Conservation (phyloP, 139 green algal species). For the Volvox africanus region DNA sequence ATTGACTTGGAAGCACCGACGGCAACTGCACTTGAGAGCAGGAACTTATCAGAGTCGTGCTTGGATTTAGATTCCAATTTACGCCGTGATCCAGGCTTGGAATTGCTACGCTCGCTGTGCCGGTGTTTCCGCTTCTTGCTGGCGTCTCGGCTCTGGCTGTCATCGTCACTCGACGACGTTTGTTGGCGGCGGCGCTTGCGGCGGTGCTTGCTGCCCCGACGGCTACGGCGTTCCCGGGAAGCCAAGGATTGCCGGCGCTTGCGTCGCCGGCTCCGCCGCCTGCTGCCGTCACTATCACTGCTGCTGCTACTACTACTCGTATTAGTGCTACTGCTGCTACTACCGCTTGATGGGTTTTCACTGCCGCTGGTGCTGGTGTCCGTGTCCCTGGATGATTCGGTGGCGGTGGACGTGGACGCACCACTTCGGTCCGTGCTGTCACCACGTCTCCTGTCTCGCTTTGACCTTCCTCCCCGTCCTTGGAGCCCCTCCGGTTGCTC, state of each 20-base stretch:
- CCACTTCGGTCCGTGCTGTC: not conserved
- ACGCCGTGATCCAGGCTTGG: not conserved
- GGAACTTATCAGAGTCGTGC: not conserved
- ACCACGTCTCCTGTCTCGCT: not conserved
- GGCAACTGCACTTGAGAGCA: not conserved
- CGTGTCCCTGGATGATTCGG: not conserved
- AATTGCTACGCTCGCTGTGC: not conserved
- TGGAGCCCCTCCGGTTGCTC: not conserved
- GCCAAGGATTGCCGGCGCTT: not conserved
- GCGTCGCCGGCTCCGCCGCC: not conserved
- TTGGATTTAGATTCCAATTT: not conserved
- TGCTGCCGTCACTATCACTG: conserved; percentile 31
- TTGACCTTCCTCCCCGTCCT: not conserved
- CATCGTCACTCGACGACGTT: not conserved
- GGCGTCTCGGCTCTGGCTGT: not conserved
- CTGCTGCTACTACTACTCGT: conserved; percentile 24
- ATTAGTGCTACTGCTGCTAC: conserved; percentile 25
- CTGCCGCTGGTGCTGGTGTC: conserved; percentile 13
- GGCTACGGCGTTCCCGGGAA: not conserved
- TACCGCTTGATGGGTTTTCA: conserved; percentile 13
- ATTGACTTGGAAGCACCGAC: conserved; percentile 31
- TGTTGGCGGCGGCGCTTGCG: not conserved
- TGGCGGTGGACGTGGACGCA: not conserved
- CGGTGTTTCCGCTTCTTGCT: not conserved
- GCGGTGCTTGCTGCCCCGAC: not conserved